Conservation (phyloP, 345 rosid genomes). For the Lenwebbia sp. region DNA sequence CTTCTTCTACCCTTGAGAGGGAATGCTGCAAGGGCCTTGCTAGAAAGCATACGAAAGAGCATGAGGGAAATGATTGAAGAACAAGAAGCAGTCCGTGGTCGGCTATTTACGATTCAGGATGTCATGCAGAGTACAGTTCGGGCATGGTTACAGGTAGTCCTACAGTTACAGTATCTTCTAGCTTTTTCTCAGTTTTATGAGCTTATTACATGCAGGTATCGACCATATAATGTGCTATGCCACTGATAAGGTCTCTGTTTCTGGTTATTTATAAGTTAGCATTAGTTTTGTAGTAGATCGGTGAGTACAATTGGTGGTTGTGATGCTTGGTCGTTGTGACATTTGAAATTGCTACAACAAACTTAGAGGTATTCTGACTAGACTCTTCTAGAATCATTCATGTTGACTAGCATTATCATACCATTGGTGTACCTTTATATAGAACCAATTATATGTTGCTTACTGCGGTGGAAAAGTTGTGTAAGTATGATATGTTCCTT, state of each 20-base stretch:
- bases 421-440: neutral
- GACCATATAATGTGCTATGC: neutral
- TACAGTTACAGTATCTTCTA: neutral
- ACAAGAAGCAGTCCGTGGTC: too few relatives aligned
- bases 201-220: neutral
- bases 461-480: neutral
- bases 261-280: neutral
- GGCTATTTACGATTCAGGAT: too few relatives aligned
- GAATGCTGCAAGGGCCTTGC: constrained; percentile 18
- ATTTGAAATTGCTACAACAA: neutral
- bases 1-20: constrained; percentile 37
- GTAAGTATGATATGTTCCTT: neutral
- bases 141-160: constrained; percentile 47
- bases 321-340: neutral
- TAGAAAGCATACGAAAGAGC: too few relatives aligned
- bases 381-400: neutral
- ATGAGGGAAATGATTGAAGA: too few relatives aligned
- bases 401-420: neutral
- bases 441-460: neutral
- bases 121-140: constrained; percentile 50
- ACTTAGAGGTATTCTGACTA: neutral
- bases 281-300: neutral
- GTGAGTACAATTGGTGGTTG: neutral
- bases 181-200: neutral
- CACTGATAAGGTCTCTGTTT: neutral